Evolutionary conservation across 768 basidiomycete species (phyloP).

Genomic region (Glaciozyma martinii): DNA sequence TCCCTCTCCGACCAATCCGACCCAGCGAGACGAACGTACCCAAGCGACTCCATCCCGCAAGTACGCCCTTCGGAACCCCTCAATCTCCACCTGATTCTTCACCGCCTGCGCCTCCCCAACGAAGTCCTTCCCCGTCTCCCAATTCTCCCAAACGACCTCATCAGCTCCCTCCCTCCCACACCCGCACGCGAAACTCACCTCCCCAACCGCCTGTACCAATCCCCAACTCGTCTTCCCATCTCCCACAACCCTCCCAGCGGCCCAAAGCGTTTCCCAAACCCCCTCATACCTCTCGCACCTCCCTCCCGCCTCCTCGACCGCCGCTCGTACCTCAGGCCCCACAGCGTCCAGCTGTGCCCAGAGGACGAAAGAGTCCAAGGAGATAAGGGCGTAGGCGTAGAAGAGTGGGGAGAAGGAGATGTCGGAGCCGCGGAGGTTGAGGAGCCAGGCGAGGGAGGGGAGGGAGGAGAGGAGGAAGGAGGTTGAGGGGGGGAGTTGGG

Average conservation of each 20-base stretch:
- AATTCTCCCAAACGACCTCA: slow-evolving; percentile 10
- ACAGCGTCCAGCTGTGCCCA: slow-evolving; percentile 57
- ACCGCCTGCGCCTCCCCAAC: slow-evolving; percentile 71
- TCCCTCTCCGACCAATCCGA: slow-evolving; percentile 38
- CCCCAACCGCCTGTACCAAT: slow-evolving; percentile 33
- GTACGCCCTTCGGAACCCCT: slow-evolving; percentile 74
- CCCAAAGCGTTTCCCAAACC: slow-evolving; percentile 61
- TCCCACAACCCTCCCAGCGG: slow-evolving; percentile 30
- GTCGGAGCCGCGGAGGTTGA: slow-evolving; percentile 83
- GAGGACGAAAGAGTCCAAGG: slow-evolving; percentile 56
- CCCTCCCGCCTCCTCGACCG: slow-evolving; percentile 53
- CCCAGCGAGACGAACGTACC: slow-evolving; percentile 44
- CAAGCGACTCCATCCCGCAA: slow-evolving; percentile 75
- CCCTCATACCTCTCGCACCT: slow-evolving; percentile 61
- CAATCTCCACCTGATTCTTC: slow-evolving; percentile 64
- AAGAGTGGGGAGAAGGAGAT: slow-evolving; percentile 89
- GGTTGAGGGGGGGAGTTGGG: slow-evolving; percentile 61
- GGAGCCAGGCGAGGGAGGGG: slow-evolving; percentile 59
- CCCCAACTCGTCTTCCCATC: slow-evolving; percentile 36
- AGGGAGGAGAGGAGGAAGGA: slow-evolving; percentile 52
- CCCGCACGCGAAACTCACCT: slow-evolving; percentile 28
- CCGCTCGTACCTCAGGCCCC: slow-evolving; percentile 50
- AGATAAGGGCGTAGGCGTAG: slow-evolving; percentile 71
- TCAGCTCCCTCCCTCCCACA: not conserved
- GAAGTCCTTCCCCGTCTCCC: slow-evolving; percentile 44